These are phyloP conservation scores for Sicyos edulis DNA, from an alignment of 306 rosid species.

Conservation along the genomic window DNA sequence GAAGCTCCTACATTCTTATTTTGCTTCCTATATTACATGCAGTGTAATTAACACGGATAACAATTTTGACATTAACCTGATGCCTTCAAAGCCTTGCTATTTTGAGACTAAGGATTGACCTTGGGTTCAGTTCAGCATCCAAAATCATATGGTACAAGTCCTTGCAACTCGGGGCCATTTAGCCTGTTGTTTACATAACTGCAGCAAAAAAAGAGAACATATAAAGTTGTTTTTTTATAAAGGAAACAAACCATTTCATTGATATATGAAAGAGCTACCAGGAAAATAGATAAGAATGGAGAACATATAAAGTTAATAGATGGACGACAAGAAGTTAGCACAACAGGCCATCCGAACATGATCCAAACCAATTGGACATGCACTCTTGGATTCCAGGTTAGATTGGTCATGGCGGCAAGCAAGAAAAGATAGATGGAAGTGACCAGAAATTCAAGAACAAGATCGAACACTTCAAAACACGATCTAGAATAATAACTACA, in stretches of 20 bases:
- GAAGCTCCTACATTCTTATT: conserved; percentile 6
- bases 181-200: conserved; percentile 71
- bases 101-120: not conserved
- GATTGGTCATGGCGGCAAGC: not conserved
- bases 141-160: conserved; percentile 77
- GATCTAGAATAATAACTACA: not conserved
- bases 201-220: conserved; percentile 34
- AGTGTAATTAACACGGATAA: not conserved
- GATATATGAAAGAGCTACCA: too few species aligned
- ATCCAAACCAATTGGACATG: not conserved
- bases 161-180: conserved; percentile 83
- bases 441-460: too few species aligned
- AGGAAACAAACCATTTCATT: too few species aligned
- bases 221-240: too few species aligned
- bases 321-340: not conserved
- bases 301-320: not conserved
- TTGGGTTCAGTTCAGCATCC: conserved; percentile 53
- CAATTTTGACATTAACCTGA: not conserved
- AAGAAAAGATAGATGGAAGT: too few species aligned
- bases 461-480: not conserved
- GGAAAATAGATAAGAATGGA: too few species aligned
- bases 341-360: too few species aligned
- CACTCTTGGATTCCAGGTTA: not conserved
- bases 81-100: not conserved
- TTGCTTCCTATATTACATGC: not conserved